These are phyloP conservation scores for Raffaelea deltoideospora DNA, from an alignment of 2,329 filamentous ascomycete species.

Conservation along the genomic window DNA sequence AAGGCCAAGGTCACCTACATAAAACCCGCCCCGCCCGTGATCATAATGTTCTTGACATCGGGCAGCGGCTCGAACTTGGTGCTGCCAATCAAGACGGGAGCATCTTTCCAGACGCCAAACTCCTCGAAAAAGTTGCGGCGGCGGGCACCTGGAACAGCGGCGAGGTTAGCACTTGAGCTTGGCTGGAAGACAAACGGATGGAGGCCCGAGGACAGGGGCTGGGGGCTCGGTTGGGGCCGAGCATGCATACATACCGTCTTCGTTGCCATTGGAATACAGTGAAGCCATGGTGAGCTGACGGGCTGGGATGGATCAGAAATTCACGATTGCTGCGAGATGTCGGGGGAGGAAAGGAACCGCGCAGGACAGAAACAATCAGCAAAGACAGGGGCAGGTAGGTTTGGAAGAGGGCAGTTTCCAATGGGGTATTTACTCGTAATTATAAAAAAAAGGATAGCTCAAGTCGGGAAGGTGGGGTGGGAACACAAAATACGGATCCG, in stretches of 20 bases:
- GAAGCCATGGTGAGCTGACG: neutral
- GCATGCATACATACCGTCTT: neutral
- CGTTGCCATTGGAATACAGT: neutral
- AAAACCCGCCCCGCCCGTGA: conserved; percentile 74
- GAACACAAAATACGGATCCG: too few relatives aligned
- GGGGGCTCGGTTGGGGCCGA: too few relatives aligned
- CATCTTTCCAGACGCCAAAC: conserved; percentile 54
- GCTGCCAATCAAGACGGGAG: conserved; percentile 52
- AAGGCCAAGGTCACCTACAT: too few relatives aligned
- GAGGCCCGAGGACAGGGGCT: too few relatives aligned
- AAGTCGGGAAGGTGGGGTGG: too few relatives aligned
- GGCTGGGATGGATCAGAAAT: neutral
- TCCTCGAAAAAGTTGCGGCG: conserved; percentile 34
- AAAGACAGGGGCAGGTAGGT: too few relatives aligned
- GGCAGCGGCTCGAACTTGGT: conserved; percentile 54
- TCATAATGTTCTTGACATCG: conserved; percentile 65
- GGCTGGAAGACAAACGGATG: neutral
- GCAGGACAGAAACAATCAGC: too few relatives aligned
- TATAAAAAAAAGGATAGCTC: too few relatives aligned
- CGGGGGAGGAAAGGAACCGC: neutral
- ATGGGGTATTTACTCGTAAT: too few relatives aligned
- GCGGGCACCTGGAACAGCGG: conserved; percentile 9
- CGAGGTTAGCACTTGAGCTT: neutral
- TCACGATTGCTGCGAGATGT: neutral
- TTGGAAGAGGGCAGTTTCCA: too few relatives aligned